Evolutionary conservation across 2,329 filamentous ascomycete species (phyloP).

Genomic region (Xylariaceae sp.): DNA sequence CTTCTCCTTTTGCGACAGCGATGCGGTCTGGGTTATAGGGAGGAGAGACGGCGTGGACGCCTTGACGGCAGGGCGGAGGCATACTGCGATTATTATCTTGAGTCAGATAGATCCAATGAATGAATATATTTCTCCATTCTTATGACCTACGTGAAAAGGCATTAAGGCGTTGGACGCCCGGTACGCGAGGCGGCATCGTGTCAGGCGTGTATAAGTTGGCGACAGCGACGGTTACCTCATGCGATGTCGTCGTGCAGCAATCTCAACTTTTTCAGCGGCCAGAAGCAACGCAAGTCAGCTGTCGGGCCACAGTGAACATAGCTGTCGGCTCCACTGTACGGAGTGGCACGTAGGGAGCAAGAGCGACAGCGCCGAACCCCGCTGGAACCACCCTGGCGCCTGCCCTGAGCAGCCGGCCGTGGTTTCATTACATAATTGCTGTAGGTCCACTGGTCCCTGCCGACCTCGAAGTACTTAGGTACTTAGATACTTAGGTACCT

Average conservation of each 20-base stretch:
- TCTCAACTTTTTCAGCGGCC: constrained; percentile 17
- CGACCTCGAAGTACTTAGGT: background rate
- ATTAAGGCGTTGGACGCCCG: constrained; percentile 54
- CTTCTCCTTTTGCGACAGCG: constrained; percentile 56
- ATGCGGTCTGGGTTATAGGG: constrained; percentile 57
- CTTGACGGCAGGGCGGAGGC: constrained; percentile 50
- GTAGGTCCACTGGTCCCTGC: background rate
- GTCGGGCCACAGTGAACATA: constrained; percentile 1
- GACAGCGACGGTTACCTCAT: constrained; percentile 2
- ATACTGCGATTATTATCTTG: constrained; percentile 41
- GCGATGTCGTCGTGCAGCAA: background rate
- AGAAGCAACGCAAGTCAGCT: constrained; percentile 3
- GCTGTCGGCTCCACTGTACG: background rate
- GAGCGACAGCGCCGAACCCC: background rate
- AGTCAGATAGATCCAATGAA: background rate
- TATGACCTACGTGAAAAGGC: constrained; percentile 52
- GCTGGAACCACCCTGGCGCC: background rate
- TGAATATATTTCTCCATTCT: background rate
- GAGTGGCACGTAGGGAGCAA: background rate
- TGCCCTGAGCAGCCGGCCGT: background rate
- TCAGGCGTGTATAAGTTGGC: constrained; percentile 14
- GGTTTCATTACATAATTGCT: constrained; percentile 4
- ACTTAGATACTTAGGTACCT: background rate
- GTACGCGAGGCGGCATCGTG: constrained; percentile 64
- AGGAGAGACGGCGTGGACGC: constrained; percentile 49